Percentiles rank a stretch among this genome's conserved stretches.
phyloP scores from a whole-genome alignment of 1,284 basidiomycete genomes.

The Pholiota adiposa region DNA sequence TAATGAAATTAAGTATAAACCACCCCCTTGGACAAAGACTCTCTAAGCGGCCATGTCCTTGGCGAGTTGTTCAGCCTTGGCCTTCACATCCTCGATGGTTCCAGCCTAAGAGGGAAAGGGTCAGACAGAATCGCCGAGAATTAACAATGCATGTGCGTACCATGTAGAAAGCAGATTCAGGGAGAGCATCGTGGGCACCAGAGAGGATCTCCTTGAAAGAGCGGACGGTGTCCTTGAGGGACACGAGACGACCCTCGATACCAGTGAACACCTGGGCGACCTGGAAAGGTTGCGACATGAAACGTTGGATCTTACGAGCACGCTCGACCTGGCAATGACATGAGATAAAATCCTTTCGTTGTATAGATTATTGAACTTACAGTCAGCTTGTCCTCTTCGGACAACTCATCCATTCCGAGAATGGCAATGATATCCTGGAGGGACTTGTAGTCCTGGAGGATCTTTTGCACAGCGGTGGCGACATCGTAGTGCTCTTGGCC shows the following conservation, averaged over 20 bases:
- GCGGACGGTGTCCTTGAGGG: constrained; percentile 90
- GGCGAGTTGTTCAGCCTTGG: constrained; percentile 95
- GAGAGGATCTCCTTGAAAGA: constrained; percentile 97
- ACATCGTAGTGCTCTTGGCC: constrained; percentile 93
- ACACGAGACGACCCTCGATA: constrained; percentile 95
- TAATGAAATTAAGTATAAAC: constrained; percentile 18
- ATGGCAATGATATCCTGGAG: constrained; percentile 97
- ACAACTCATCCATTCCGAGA: constrained; percentile 99
- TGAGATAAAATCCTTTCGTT: not conserved
- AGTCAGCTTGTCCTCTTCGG: constrained; percentile 98
- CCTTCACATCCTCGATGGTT: constrained; percentile 93
- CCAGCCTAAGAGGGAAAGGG: constrained; percentile 53
- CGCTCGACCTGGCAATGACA: constrained; percentile 69
- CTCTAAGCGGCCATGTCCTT: constrained; percentile 83
- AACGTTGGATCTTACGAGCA: constrained; percentile 91
- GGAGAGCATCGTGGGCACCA: constrained; percentile 86
- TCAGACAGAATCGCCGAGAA: constrained; percentile 8
- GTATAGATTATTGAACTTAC: constrained; percentile 50
- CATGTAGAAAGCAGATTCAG: constrained; percentile 96
- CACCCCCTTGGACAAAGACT: constrained; percentile 7
- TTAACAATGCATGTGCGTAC: constrained; percentile 34
- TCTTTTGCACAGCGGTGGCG: constrained; percentile 96
- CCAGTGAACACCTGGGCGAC: constrained; percentile 99
- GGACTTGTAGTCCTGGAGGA: constrained; percentile 99
- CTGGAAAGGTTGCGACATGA: constrained; percentile 99